Evolutionary conservation across 2,329 filamentous ascomycete genomes (phyloP).

Genomic region (Cercospora sp.): DNA sequence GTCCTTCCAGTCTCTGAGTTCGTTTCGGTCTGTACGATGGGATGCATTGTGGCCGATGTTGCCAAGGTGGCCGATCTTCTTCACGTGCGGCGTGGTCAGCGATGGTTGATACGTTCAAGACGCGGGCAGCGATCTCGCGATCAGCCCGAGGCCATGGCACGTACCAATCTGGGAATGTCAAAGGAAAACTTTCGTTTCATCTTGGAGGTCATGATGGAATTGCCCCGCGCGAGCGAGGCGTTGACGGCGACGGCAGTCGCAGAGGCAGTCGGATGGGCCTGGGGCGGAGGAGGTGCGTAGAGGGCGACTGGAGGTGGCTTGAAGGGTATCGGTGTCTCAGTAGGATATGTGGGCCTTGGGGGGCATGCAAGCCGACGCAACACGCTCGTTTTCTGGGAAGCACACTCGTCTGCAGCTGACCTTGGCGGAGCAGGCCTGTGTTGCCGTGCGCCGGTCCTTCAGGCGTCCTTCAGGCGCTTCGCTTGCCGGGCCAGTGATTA

Average conservation of each 20-base stretch:
- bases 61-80: slow-evolving; percentile 13
- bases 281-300: background rate
- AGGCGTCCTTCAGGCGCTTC: background rate
- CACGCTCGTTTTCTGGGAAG: background rate
- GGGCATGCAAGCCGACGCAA: background rate
- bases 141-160: slow-evolving; percentile 21
- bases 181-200: slow-evolving; percentile 51
- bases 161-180: slow-evolving; percentile 44
- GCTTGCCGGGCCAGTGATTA: background rate
- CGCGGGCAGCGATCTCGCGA: background rate
- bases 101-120: background rate
- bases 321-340: slow-evolving; percentile 11
- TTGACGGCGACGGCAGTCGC: background rate
- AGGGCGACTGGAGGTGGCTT: slow-evolving; percentile 12
- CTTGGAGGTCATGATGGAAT: slow-evolving; percentile 13
- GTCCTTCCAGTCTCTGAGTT: slow-evolving; percentile 32
- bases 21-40: background rate
- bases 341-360: slow-evolving; percentile 10
- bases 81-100: slow-evolving; percentile 8
- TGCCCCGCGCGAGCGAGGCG: background rate
- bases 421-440: background rate
- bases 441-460: background rate
- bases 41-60: slow-evolving; percentile 9
- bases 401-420: slow-evolving; percentile 1
- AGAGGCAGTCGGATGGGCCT: background rate